Conservation (phyloP, 768 basidiomycete genomes). For the Russula dissimulans region DNA sequence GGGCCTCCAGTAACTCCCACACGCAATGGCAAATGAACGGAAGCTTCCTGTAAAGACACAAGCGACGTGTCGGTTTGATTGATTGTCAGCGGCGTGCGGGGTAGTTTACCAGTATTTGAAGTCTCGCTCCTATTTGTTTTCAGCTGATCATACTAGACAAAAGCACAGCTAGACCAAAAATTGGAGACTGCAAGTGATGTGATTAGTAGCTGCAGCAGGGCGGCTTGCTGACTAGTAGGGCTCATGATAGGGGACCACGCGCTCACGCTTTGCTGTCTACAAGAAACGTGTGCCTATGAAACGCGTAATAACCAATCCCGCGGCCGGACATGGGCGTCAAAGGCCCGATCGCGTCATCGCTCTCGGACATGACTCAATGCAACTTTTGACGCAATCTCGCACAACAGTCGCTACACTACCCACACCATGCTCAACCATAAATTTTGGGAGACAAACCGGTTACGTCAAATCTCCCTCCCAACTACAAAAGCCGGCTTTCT, state of each 20-base stretch:
- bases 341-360: conserved; percentile 10
- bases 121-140: too few relatives aligned
- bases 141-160: background rate
- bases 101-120: too few relatives aligned
- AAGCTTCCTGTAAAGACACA: background rate
- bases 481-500: conserved; percentile 8
- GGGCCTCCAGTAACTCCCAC: background rate
- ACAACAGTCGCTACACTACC: background rate
- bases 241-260: too few relatives aligned
- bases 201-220: too few relatives aligned
- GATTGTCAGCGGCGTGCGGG: background rate
- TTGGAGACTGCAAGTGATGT: too few relatives aligned
- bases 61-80: background rate
- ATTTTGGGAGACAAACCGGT: background rate
- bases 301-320: background rate
- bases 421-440: background rate
- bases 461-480: background rate
- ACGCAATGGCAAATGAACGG: background rate
- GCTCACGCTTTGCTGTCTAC: too few relatives aligned
- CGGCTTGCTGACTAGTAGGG: too few relatives aligned
- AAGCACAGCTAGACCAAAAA: too few relatives aligned
- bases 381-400: conserved; percentile 16
- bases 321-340: background rate
- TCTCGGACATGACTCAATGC: background rate
- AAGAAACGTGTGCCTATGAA: too few relatives aligned